phyloP scores from a whole-genome alignment of 805 yeast genomes.

The Jamesozyma jinghongensis region DNA sequence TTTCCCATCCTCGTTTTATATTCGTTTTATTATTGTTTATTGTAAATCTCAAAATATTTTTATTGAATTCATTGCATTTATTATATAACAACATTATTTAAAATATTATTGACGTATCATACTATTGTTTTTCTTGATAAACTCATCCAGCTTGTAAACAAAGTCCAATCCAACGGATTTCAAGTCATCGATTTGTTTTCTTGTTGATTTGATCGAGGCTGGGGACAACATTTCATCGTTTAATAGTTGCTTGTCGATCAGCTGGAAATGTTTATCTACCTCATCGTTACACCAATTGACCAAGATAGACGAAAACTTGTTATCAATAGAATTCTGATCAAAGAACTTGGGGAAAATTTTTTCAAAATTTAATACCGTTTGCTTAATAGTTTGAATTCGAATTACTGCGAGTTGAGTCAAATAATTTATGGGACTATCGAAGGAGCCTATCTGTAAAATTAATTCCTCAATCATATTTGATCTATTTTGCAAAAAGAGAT shows the following conservation, averaged over 20 bases:
- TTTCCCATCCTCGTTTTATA: background rate
- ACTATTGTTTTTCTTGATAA: slow-evolving; percentile 19
- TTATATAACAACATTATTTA: too few relatives aligned
- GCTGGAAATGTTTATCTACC: slow-evolving; percentile 47
- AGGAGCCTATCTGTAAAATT: slow-evolving; percentile 37
- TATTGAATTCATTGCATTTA: too few relatives aligned
- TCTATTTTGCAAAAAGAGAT: slow-evolving; percentile 40
- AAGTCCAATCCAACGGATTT: slow-evolving; percentile 63
- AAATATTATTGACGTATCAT: slow-evolving; percentile 10
- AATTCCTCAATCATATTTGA: slow-evolving; percentile 39
- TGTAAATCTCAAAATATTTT: too few relatives aligned
- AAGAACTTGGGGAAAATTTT: slow-evolving; percentile 35
- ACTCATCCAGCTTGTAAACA: slow-evolving; percentile 51
- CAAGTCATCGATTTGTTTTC: slow-evolving; percentile 53
- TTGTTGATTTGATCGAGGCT: slow-evolving; percentile 46
- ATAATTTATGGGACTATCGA: slow-evolving; percentile 49
- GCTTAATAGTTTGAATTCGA: slow-evolving; percentile 49
- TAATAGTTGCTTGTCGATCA: slow-evolving; percentile 58
- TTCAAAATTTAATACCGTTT: slow-evolving; percentile 48
- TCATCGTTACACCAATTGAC: slow-evolving; percentile 72
- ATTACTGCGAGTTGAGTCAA: slow-evolving; percentile 55
- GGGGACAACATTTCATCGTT: slow-evolving; percentile 49
- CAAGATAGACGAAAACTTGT: slow-evolving; percentile 42
- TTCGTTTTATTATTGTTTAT: background rate
- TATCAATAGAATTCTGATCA: slow-evolving; percentile 13